These are phyloP conservation scores for Lumnitzera littorea DNA, from an alignment of 345 rosid species.

Conservation along the genomic window DNA sequence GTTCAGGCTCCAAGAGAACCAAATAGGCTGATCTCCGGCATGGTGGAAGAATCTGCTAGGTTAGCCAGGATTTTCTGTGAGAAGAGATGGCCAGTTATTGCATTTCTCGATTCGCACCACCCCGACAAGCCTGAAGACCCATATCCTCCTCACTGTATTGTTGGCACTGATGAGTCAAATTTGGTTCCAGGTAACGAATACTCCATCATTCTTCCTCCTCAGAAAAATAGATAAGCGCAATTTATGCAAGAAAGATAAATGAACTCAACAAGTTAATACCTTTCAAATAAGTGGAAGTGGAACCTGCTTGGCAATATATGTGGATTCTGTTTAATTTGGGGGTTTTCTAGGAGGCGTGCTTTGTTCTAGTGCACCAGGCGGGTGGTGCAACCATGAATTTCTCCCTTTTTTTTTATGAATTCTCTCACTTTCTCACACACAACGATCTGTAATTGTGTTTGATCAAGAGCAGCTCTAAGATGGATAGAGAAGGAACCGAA, in stretches of 20 bases:
- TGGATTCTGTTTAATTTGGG: no score
- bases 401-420: no score
- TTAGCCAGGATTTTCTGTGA: slow-evolving; percentile 27
- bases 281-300: no score
- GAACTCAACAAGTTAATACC: no score
- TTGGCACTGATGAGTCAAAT: slow-evolving; percentile 31
- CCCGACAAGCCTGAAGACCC: slow-evolving; percentile 35
- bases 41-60: slow-evolving; percentile 22
- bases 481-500: slow-evolving; percentile 40
- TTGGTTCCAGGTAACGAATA: slow-evolving; percentile 25
- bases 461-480: slow-evolving; percentile 21
- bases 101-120: slow-evolving; percentile 31
- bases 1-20: slow-evolving; percentile 27
- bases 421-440: no score
- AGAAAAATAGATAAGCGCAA: no score
- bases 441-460: not conserved
- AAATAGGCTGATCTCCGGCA: slow-evolving; percentile 21
- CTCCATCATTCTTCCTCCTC: not conserved
- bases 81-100: slow-evolving; percentile 26
- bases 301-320: no score
- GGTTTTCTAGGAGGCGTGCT: no score
- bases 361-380: no score
- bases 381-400: no score
- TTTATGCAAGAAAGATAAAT: no score
- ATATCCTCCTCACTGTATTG: slow-evolving; percentile 33